phyloP scores from a whole-genome alignment of 768 basidiomycete species.

The Podaxis mareebaensis region DNA sequence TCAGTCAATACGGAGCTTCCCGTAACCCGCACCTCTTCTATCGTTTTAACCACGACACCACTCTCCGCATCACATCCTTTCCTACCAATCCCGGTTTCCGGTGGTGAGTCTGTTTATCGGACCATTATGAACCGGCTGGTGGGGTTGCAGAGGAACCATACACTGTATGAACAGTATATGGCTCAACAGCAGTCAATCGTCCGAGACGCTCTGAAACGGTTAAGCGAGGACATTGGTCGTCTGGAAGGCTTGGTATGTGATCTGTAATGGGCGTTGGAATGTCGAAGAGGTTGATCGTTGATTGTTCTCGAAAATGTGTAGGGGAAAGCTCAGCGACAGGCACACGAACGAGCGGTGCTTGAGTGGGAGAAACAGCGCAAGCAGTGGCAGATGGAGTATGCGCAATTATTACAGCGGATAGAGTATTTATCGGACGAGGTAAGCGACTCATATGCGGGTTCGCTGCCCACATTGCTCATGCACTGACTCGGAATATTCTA shows the following conservation, averaged over 20 bases:
- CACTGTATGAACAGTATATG: slow-evolving; percentile 80
- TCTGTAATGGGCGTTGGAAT: slow-evolving; percentile 14
- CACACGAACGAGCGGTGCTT: slow-evolving; percentile 58
- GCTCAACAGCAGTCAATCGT: slow-evolving; percentile 85
- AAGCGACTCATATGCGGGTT: neutral
- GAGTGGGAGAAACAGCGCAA: slow-evolving; percentile 72
- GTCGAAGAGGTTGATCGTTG: neutral
- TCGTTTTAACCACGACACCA: slow-evolving; percentile 17
- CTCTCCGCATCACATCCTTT: slow-evolving; percentile 13
- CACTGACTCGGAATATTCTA: slow-evolving; percentile 27
- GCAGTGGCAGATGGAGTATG: slow-evolving; percentile 70
- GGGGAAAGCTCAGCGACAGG: slow-evolving; percentile 71
- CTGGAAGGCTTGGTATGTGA: slow-evolving; percentile 69
- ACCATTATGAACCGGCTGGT: slow-evolving; percentile 93
- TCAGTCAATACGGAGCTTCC: slow-evolving; percentile 12
- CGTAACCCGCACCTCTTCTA: slow-evolving; percentile 15
- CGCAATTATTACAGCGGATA: slow-evolving; percentile 66
- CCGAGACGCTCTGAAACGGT: slow-evolving; percentile 67
- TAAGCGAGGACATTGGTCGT: slow-evolving; percentile 79
- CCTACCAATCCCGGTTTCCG: slow-evolving; percentile 23
- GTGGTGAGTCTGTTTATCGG: slow-evolving; percentile 93
- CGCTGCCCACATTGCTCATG: neutral
- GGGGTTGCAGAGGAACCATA: slow-evolving; percentile 84
- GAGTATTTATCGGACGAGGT: slow-evolving; percentile 85
- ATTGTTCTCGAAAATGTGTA: slow-evolving; percentile 25